phyloP scores from a whole-genome alignment of 306 rosid genomes.

The Begonia peltatifolia region DNA sequence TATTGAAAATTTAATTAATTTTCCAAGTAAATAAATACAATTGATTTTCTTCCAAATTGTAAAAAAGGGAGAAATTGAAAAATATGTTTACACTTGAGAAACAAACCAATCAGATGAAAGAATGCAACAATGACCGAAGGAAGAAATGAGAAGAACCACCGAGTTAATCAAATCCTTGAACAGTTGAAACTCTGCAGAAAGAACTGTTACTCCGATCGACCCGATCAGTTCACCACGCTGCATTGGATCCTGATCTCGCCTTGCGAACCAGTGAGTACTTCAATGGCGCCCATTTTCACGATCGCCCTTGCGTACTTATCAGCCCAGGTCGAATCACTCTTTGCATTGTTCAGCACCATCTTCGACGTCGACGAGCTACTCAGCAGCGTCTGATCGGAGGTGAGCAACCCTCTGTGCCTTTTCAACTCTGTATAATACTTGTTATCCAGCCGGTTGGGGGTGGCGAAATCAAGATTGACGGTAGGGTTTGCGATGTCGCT shows the following conservation, averaged over 20 bases:
- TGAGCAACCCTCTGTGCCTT: slow-evolving; percentile 7
- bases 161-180: no score
- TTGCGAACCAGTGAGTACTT: slow-evolving; percentile 3
- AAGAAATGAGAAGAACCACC: no score
- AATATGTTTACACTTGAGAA: no score
- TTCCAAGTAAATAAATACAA: no score
- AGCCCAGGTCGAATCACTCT: neutral
- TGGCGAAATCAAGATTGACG: slow-evolving; percentile 5
- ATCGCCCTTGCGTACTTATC: slow-evolving; percentile 6
- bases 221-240: neutral
- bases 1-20: no score
- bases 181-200: no score
- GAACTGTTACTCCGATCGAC: no score
- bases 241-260: slow-evolving; percentile 9
- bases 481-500: no score
- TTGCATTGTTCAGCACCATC: slow-evolving; percentile 5
- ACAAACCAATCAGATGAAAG: neutral
- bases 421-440: slow-evolving; percentile 3
- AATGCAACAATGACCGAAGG: no score
- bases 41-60: no score
- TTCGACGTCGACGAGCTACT: slow-evolving; percentile 3
- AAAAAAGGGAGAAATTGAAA: no score
- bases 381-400: slow-evolving; percentile 3
- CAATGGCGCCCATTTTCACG: slow-evolving; percentile 9
- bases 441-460: slow-evolving; percentile 6